phyloP scores from a whole-genome alignment of 2,329 filamentous ascomycete species.

The Diaporthe sp. region DNA sequence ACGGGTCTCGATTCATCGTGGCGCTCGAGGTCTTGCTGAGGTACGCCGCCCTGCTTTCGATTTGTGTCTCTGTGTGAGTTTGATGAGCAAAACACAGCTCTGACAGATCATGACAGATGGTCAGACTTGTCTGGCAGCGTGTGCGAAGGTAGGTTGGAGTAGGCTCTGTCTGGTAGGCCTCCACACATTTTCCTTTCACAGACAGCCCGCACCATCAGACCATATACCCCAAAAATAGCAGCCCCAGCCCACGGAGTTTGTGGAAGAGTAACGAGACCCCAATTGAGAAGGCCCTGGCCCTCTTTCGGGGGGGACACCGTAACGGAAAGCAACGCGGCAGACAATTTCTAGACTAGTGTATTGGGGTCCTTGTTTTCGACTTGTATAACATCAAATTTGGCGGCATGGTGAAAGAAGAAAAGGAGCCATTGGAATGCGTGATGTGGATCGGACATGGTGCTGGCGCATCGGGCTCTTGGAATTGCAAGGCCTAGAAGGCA shows the following conservation, averaged over 20 bases:
- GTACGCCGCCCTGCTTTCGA: background rate
- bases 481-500: background rate
- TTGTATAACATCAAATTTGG: slow-evolving; percentile 4
- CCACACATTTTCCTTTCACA: background rate
- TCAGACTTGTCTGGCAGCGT: background rate
- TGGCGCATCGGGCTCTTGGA: slow-evolving; percentile 10
- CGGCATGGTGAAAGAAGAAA: background rate
- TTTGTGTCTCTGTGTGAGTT: background rate
- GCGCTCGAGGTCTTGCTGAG: background rate
- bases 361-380: background rate
- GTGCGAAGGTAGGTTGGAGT: too few species aligned
- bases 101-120: background rate
- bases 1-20: background rate
- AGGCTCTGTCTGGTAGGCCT: background rate
- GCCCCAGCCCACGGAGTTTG: background rate
- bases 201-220: background rate
- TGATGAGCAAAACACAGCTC: background rate
- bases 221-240: background rate
- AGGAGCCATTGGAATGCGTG: background rate
- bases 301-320: background rate
- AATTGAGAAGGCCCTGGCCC: background rate
- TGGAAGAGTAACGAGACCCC: background rate
- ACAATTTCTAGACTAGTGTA: background rate
- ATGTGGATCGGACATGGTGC: background rate
- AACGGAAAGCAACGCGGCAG: background rate